Conservation (phyloP, 768 basidiomycete genomes). For the Russula sp. region DNA sequence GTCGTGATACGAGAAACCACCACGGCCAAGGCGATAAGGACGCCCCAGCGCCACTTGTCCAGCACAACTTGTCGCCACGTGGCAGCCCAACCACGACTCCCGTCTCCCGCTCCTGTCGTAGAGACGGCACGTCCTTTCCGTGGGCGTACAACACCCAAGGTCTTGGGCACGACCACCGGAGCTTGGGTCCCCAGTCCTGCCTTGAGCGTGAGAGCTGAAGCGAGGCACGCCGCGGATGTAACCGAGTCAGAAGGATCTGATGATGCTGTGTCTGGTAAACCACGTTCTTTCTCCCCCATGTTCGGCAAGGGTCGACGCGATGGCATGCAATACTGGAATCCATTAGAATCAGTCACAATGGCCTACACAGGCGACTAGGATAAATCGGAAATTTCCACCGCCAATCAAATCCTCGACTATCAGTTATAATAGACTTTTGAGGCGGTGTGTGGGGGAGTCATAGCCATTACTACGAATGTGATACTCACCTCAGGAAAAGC, state of each 20-base stretch:
- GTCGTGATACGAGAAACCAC: conserved; percentile 71
- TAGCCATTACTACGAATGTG: background rate
- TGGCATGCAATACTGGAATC: conserved; percentile 58
- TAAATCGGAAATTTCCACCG: background rate
- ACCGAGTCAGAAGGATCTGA: conserved; percentile 17
- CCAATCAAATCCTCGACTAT: background rate
- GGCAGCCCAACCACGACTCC: conserved; percentile 44
- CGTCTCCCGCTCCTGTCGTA: conserved; percentile 21
- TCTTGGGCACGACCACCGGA: conserved; percentile 8
- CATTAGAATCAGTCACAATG: conserved; percentile 19
- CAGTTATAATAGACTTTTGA: conserved; percentile 5
- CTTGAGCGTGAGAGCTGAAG: conserved; percentile 26
- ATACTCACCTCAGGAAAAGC: conserved; percentile 80
- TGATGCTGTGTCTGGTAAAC: conserved; percentile 33
- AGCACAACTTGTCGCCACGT: conserved; percentile 60
- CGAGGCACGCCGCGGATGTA: conserved; percentile 8
- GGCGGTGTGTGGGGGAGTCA: conserved; percentile 1
- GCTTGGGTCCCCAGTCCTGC: background rate
- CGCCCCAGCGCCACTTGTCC: conserved; percentile 84
- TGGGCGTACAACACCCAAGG: conserved; percentile 11
- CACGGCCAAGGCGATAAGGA: conserved; percentile 69
- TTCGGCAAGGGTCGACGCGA: conserved; percentile 74
- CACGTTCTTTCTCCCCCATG: conserved; percentile 81
- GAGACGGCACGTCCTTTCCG: conserved; percentile 20
- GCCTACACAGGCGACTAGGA: background rate